Percentiles rank a stretch among this genome's conserved stretches.
phyloP scores from a whole-genome alignment of 1,284 basidiomycete genomes.

The Moesziomyces globuligerus region DNA sequence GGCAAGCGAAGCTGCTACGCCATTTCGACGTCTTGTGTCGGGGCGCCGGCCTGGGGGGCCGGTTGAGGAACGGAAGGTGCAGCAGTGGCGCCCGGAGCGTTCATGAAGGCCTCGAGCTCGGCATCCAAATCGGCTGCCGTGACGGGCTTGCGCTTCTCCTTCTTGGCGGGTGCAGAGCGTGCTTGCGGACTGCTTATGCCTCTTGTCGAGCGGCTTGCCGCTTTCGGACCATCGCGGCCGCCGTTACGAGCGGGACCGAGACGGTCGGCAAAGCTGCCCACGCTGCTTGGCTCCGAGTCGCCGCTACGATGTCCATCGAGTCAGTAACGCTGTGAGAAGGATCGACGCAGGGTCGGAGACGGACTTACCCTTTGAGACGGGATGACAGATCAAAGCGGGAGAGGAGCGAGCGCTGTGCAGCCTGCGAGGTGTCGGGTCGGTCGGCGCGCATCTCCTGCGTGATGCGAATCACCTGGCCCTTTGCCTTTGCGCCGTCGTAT shows the following conservation, averaged over 20 bases:
- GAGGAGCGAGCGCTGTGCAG: constrained; percentile 18
- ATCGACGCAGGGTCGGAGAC: background rate
- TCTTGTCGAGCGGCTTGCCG: constrained; percentile 33
- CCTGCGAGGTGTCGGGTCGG: constrained; percentile 11
- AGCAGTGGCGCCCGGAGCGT: constrained; percentile 22
- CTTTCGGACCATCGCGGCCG: constrained; percentile 12
- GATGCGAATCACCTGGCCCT: constrained; percentile 70
- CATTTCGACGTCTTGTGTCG: constrained; percentile 34
- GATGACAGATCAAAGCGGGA: constrained; percentile 49
- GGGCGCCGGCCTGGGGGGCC: background rate
- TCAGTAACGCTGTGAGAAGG: background rate
- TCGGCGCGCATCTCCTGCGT: constrained; percentile 49
- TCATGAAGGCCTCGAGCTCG: constrained; percentile 91
- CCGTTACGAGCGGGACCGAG: constrained; percentile 29
- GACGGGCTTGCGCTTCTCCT: constrained; percentile 68
- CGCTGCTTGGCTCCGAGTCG: constrained; percentile 1
- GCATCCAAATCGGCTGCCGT: constrained; percentile 86
- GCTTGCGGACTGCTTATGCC: background rate
- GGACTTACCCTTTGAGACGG: constrained; percentile 33
- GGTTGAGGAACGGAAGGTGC: background rate
- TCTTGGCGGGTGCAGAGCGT: constrained; percentile 17
- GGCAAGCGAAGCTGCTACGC: background rate
- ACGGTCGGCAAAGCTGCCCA: constrained; percentile 28
- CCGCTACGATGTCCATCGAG: background rate
- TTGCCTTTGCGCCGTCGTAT: constrained; percentile 87